Conservation (phyloP, 768 basidiomycete genomes). For the Tubosaeta brunneosetosa region DNA sequence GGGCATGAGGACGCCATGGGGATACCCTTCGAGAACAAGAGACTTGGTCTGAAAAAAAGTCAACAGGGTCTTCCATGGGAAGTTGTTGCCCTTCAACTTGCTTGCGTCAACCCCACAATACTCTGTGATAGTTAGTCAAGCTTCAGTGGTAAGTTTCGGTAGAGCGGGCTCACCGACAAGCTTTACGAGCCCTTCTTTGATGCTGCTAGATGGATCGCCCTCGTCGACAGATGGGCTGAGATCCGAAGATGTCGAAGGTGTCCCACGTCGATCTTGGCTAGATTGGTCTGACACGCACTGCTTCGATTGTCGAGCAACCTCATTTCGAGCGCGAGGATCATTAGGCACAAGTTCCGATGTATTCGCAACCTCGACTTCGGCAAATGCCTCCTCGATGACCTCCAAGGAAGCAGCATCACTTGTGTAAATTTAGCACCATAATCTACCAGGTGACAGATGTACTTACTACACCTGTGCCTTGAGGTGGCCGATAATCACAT, state of each 20-base stretch:
- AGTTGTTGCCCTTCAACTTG: not conserved
- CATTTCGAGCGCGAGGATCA: too few species aligned
- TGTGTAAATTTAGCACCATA: too few species aligned
- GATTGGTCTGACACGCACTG: too few species aligned
- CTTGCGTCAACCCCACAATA: not conserved
- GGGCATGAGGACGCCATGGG: not conserved
- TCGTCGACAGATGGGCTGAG: too few species aligned
- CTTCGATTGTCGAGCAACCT: not conserved
- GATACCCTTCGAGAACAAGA: not conserved
- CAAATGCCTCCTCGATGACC: not conserved
- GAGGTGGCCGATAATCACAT: not conserved
- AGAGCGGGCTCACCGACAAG: not conserved
- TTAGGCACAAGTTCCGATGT: not conserved
- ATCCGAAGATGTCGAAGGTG: not conserved
- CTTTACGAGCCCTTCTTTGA: not conserved
- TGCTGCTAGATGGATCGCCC: not conserved
- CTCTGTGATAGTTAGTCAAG: too few species aligned
- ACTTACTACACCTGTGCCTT: constrained; percentile 1
- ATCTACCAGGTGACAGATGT: not conserved
- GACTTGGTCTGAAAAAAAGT: not conserved
- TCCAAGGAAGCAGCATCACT: not conserved
- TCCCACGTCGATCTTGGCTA: not conserved
- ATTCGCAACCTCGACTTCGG: not conserved
- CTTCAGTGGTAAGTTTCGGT: not conserved
- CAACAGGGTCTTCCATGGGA: constrained; percentile 1